Percentiles rank a stretch among this genome's conserved stretches.
phyloP scores from a whole-genome alignment of 192 early-diverging fungal species.

The Backusella australiensis region DNA sequence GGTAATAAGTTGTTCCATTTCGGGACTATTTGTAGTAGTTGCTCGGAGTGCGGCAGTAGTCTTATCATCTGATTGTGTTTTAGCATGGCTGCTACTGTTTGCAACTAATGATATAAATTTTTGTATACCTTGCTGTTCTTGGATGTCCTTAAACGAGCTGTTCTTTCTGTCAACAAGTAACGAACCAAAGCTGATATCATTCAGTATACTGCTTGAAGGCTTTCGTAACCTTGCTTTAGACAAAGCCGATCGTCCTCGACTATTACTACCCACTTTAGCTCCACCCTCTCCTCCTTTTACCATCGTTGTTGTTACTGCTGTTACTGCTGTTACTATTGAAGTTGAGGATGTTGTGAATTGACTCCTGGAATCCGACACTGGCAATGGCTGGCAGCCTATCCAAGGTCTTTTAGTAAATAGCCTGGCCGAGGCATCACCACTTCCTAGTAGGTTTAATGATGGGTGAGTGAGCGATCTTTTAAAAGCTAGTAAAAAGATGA shows the following conservation, averaged over 20 bases:
- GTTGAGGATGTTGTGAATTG: background rate
- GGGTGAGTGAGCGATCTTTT: background rate
- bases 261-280: background rate
- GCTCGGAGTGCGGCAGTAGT: background rate
- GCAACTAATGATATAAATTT: constrained; percentile 10
- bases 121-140: constrained; percentile 4
- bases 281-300: background rate
- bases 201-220: background rate
- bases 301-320: background rate
- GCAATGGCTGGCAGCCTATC: constrained; percentile 7
- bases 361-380: background rate
- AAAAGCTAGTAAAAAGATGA: background rate
- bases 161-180: background rate
- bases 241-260: background rate
- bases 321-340: background rate
- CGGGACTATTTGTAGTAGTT: background rate
- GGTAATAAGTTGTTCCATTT: constrained; percentile 11
- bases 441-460: background rate
- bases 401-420: constrained; percentile 12
- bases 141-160: background rate
- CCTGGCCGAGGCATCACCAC: background rate
- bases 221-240: background rate
- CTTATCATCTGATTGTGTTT: background rate
- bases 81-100: constrained; percentile 6
- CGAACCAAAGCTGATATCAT: background rate